Evolutionary conservation across 2,329 filamentous ascomycete genomes (phyloP), one percentile per base, ranked within the genome.

Genomic region (Aspergillus caelatus): DNA sequence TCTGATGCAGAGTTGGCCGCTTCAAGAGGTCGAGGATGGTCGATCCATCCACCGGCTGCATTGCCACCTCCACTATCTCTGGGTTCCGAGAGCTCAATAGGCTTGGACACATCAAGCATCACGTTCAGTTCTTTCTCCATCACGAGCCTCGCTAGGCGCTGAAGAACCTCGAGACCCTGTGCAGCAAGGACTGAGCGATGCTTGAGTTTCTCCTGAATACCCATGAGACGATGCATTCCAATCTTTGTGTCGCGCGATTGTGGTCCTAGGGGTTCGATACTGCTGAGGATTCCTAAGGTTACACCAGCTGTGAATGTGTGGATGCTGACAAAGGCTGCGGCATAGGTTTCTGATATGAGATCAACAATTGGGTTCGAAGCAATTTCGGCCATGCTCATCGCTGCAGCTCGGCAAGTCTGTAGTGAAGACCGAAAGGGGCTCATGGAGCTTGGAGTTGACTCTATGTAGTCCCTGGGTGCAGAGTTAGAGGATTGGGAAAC

Each of bases 261-360:
- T 0, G 58, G 46, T 1, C 48, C 65, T 0, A 74, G 21, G 1
- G 69, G 69, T 8, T 71, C 68, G 30, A 68, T 70, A 34, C 71
- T 74, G 1, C 53, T 60, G n/a, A 74, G 23, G 2, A 73, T 67
- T 3, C 67, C 67, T 3, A 73, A 54, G 19, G 65, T 68, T 0
- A 74, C 62, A 0, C 68, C 71, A 0, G 72, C 71, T 0, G 71
- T 73, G 57, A 74, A 72, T 0, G 68, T 71, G 36, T 73, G 69
- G 14, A 73, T 71, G 2, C 68, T 62, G 21, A 73, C 64, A 4
- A 73, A 74, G 3, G 71, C 57, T 2, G 63, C 68, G 1, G 72
- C 71, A 23, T 73, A 71, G 1, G 71, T 73, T 30, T 67, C 67
- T 4, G 68, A 61, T 4, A 68, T 67, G 8, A 71, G 62, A 0